Evolutionary conservation across 225 moss, liverwort and hornwort genomes (phyloP).

Genomic region (Sphagnum tenellum): DNA sequence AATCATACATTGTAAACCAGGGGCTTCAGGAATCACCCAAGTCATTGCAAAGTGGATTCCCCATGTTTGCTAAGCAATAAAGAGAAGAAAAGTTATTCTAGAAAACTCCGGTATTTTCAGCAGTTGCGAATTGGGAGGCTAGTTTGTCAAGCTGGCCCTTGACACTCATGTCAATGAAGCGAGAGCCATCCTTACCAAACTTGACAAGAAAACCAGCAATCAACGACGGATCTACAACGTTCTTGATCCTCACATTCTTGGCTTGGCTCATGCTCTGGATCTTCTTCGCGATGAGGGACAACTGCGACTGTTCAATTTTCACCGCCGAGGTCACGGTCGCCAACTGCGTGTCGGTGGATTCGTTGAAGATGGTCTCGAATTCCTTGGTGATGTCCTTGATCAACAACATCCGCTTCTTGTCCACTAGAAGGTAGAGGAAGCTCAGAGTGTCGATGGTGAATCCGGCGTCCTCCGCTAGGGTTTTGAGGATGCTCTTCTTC

Average conservation of each 20-base stretch:
- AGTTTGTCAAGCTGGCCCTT: constrained; percentile 91
- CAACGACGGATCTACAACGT: constrained; percentile 72
- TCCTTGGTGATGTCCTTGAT: constrained; percentile 74
- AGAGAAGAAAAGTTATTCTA: constrained; percentile 10
- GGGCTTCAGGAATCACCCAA: no score
- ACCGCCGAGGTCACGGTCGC: constrained; percentile 92
- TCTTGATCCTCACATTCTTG: constrained; percentile 93
- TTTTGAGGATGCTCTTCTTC: constrained; percentile 89
- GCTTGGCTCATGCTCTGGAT: constrained; percentile 81
- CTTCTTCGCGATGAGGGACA: constrained; percentile 96
- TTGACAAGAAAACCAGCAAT: constrained; percentile 93
- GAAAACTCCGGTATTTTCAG: constrained; percentile 68
- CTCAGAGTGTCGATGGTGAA: constrained; percentile 60
- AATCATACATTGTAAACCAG: no score
- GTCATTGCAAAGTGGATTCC: no score
- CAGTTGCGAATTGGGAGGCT: constrained; percentile 62
- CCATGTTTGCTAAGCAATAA: no score
- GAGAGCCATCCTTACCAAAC: constrained; percentile 91
- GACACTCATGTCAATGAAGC: constrained; percentile 92
- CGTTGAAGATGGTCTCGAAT: constrained; percentile 68
- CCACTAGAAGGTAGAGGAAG: constrained; percentile 63
- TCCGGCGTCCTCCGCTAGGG: constrained; percentile 65
- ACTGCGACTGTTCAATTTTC: constrained; percentile 90
- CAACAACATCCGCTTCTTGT: constrained; percentile 73
- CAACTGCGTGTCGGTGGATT: constrained; percentile 70